Evolutionary conservation across 106 monocot genomes (phyloP).

Genomic region (Agapanthus africanus): DNA sequence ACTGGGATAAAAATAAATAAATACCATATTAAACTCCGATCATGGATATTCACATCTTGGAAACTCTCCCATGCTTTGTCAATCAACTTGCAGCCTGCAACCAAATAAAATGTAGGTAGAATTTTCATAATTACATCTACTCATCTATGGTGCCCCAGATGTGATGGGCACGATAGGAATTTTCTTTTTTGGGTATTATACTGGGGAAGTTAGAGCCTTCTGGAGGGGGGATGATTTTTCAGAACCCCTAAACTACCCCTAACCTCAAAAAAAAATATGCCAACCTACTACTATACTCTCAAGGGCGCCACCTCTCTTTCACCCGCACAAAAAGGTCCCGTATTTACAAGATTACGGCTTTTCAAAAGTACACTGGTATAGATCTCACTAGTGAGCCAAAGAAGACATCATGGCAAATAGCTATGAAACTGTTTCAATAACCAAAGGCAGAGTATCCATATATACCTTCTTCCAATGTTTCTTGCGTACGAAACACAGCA

Average conservation of each 20-base stretch:
- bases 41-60: slow-evolving; percentile 64
- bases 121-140: not conserved
- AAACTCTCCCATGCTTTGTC: slow-evolving; percentile 86
- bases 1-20: not conserved
- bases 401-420: not conserved
- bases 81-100: slow-evolving; percentile 69
- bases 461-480: slow-evolving; percentile 90
- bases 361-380: too few relatives aligned
- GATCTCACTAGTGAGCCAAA: not conserved
- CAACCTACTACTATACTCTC: too few relatives aligned
- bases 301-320: too few relatives aligned
- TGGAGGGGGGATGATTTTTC: too few relatives aligned
- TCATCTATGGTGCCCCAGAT: not conserved
- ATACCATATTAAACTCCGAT: slow-evolving; percentile 92
- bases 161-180: too few relatives aligned
- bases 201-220: too few relatives aligned
- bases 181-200: too few relatives aligned
- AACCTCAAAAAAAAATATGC: too few relatives aligned
- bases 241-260: too few relatives aligned
- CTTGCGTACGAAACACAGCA: slow-evolving; percentile 95
- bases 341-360: too few relatives aligned
- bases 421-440: not conserved
- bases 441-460: not conserved
- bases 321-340: too few relatives aligned
- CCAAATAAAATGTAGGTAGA: slow-evolving; percentile 5